Evolutionary conservation across 768 basidiomycete genomes (phyloP), one percentile per base, ranked within the genome.

Genomic region (Kwoniella dendrophila): DNA sequence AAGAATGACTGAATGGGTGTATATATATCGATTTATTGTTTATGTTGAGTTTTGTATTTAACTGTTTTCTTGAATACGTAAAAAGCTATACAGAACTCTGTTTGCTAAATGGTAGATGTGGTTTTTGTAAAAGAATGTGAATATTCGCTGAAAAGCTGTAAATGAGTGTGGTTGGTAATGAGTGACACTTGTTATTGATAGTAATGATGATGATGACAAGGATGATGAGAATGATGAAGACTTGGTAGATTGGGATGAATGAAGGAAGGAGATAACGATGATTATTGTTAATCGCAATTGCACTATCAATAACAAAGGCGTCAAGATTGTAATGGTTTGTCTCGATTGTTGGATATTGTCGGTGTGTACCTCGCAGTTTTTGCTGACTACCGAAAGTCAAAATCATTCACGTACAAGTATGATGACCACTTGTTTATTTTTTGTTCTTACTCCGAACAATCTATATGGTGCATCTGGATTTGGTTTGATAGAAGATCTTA

Each of bases 401-500:
- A 32, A 11, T 34, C 29, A 33, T 51, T 26, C 29, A 51, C 24
- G 27, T 29, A 32, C 27, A 12, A 18, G 45, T 30, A 27, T 22
- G 18, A 30, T 45, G n/a, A n/a, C n/a, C n/a, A n/a, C n/a, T n/a
- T n/a, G n/a, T n/a, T n/a, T n/a, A n/a, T n/a, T n/a, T n/a, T n/a
- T n/a, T n/a, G n/a, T n/a, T n/a, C n/a, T n/a, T n/a, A n/a, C n/a
- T n/a, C n/a, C n/a, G n/a, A n/a, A n/a, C n/a, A n/a, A n/a, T n/a
- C n/a, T n/a, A n/a, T n/a, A n/a, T n/a, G n/a, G n/a, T n/a, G n/a
- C n/a, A n/a, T n/a, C n/a, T n/a, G n/a, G n/a, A n/a, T n/a, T n/a
- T n/a, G n/a, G n/a, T n/a, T n/a, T n/a, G n/a, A n/a, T 33, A 22
- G 55, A 47, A 20, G 55, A 56, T 56, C 55, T 56, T 56, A 56